A percentile compares a stretch with the other conserved stretches of the same genome.
phyloP scores from a whole-genome alignment of 2,329 filamentous ascomycete species.

The Bipolaris zeicola region DNA sequence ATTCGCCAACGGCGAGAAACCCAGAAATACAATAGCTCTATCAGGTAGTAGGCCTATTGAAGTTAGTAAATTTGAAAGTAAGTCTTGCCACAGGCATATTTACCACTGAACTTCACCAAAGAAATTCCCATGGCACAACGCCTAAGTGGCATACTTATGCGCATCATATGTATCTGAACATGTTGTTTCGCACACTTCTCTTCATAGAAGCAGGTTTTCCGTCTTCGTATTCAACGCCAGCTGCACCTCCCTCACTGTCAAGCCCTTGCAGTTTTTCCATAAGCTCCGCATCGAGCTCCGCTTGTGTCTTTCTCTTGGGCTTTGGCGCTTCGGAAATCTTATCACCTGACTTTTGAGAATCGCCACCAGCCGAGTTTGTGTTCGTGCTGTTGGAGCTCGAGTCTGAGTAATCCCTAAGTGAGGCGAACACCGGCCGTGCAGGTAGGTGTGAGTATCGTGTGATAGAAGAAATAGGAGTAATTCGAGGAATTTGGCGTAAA shows the following conservation, averaged over 20 bases:
- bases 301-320: slow-evolving; percentile 59
- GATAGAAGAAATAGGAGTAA: not conserved
- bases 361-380: not conserved
- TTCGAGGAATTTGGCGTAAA: not conserved
- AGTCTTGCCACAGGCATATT: not conserved
- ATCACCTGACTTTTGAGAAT: slow-evolving; percentile 15
- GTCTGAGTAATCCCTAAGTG: slow-evolving; percentile 10
- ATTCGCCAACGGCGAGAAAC: not conserved
- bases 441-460: not conserved
- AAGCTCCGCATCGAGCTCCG: slow-evolving; percentile 71
- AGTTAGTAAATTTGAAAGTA: not conserved
- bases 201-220: slow-evolving; percentile 75
- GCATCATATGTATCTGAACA: slow-evolving; percentile 71
- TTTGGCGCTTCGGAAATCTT: slow-evolving; percentile 22
- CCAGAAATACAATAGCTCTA: not conserved
- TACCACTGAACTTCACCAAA: not conserved
- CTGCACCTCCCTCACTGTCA: slow-evolving; percentile 71
- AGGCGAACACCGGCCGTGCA: not conserved
- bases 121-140: not conserved
- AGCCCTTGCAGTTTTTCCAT: slow-evolving; percentile 67
- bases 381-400: slow-evolving; percentile 1
- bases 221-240: slow-evolving; percentile 76
- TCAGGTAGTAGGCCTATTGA: not conserved
- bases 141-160: too few relatives aligned
- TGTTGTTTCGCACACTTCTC: slow-evolving; percentile 73